A percentile compares a stretch with the other conserved stretches of the same genome.
These are phyloP conservation scores for Clarireedia homoeocarpa DNA, from an alignment of 2,329 filamentous ascomycete genomes.

Conservation along the genomic window DNA sequence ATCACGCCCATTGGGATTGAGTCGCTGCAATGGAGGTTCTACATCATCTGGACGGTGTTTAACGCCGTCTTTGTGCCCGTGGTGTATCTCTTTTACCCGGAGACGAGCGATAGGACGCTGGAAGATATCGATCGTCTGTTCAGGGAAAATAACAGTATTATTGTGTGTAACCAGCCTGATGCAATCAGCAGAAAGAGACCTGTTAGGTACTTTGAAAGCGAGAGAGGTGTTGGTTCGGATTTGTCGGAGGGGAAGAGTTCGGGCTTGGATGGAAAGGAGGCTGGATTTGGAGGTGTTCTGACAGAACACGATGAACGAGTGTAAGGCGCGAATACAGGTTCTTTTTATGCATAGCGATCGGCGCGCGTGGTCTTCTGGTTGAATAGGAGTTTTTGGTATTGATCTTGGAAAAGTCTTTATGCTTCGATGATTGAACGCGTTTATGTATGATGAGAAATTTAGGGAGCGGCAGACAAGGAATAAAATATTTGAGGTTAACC, in stretches of 20 bases:
- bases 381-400: background rate
- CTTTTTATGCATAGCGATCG: background rate
- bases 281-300: background rate
- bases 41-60: constrained; percentile 46
- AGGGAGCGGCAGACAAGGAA: no score
- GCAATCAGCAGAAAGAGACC: constrained; percentile 1
- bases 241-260: background rate
- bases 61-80: constrained; percentile 30
- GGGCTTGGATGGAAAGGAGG: background rate
- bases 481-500: no score
- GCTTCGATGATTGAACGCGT: background rate
- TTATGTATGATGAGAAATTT: background rate
- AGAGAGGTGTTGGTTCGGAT: background rate
- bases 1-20: constrained; percentile 34
- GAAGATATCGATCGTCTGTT: constrained; percentile 8
- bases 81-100: constrained; percentile 42
- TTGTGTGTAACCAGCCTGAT: background rate
- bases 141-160: constrained; percentile 2
- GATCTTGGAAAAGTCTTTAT: background rate
- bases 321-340: background rate
- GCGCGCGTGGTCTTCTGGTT: background rate
- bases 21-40: constrained; percentile 51
- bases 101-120: constrained; percentile 32
- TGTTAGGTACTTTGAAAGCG: constrained; percentile 1
- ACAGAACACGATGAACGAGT: constrained; percentile 2